Percentiles rank a stretch among this genome's conserved stretches.
These are phyloP conservation scores for Microcyclospora pomicola DNA, from an alignment of 2,329 filamentous ascomycete genomes.

Conservation along the genomic window DNA sequence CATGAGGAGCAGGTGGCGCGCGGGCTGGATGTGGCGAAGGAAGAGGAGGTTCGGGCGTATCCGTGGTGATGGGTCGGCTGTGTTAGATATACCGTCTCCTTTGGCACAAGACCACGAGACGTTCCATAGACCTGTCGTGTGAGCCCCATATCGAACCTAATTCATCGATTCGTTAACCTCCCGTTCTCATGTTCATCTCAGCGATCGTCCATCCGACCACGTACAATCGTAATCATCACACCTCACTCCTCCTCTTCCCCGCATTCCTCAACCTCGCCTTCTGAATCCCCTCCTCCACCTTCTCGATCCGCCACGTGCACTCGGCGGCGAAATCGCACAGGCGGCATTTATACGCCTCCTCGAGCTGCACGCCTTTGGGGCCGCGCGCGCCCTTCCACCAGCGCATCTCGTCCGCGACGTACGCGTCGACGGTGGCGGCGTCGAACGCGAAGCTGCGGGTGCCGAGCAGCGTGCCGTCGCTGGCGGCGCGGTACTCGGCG, in stretches of 20 bases:
- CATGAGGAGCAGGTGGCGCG: conserved; percentile 58
- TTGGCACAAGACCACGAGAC: too few relatives aligned
- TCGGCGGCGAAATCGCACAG: conserved; percentile 68
- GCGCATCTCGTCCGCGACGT: conserved; percentile 55
- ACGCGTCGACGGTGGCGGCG: conserved; percentile 45
- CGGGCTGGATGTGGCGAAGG: conserved; percentile 48
- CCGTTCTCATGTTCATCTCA: too few relatives aligned
- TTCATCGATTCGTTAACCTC: background rate
- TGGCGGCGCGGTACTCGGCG: conserved; percentile 39
- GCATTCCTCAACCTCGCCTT: conserved; percentile 14
- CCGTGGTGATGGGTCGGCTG: conserved; percentile 33
- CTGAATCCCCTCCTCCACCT: conserved; percentile 45
- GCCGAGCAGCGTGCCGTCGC: conserved; percentile 40
- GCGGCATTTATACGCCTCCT: conserved; percentile 80
- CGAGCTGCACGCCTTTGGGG: conserved; percentile 61
- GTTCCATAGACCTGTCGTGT: too few relatives aligned
- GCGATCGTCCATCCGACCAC: too few relatives aligned
- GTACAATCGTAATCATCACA: too few relatives aligned
- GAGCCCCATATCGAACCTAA: background rate
- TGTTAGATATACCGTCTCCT: too few relatives aligned
- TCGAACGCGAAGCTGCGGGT: conserved; percentile 54
- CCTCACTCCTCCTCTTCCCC: conserved; percentile 7
- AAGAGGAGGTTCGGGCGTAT: conserved; percentile 48
- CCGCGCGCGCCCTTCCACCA: conserved; percentile 76
- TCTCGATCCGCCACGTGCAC: conserved; percentile 63